These are phyloP conservation scores for Rhodotorula toruloides DNA, from an alignment of 768 basidiomycete species.

Conservation along the genomic window DNA sequence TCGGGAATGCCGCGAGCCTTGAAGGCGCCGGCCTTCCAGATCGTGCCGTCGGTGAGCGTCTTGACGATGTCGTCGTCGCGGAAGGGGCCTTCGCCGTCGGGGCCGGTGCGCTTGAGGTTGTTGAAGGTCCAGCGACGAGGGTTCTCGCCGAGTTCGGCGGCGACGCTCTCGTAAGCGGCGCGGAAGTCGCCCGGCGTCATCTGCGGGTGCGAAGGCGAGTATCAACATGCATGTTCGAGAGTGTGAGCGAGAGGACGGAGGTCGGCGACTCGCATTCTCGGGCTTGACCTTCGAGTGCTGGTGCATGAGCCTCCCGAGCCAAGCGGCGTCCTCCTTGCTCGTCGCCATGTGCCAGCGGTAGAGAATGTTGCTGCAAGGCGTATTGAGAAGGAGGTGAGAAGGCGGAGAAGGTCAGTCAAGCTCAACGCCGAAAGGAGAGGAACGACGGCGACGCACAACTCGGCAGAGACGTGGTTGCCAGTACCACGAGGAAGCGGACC, in stretches of 20 bases:
- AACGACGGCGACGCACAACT: slow-evolving; percentile 14
- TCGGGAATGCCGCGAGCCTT: slow-evolving; percentile 27
- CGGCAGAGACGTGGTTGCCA: slow-evolving; percentile 30
- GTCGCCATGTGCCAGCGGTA: slow-evolving; percentile 46
- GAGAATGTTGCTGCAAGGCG: too few species aligned
- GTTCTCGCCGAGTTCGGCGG: slow-evolving; percentile 8
- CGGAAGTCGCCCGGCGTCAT: slow-evolving; percentile 19
- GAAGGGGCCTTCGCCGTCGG: slow-evolving; percentile 12
- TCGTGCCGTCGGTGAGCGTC: slow-evolving; percentile 22
- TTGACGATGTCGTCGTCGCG: slow-evolving; percentile 30
- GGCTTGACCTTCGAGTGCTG: slow-evolving; percentile 27
- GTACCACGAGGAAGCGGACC: slow-evolving; percentile 12
- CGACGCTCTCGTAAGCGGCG: not conserved
- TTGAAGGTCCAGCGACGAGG: slow-evolving; percentile 12
- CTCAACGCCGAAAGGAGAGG: not conserved
- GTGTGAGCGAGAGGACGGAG: not conserved
- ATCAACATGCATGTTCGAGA: too few species aligned
- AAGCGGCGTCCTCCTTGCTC: slow-evolving; percentile 45
- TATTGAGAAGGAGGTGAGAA: too few species aligned
- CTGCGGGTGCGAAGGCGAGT: not conserved
- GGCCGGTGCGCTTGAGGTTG: slow-evolving; percentile 16
- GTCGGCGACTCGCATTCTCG: slow-evolving; percentile 6
- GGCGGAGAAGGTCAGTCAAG: too few species aligned
- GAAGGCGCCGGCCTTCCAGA: slow-evolving; percentile 28
- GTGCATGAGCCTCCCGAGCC: slow-evolving; percentile 52